These are phyloP conservation scores for Colletotrichum siamense DNA, from an alignment of 2,329 filamentous ascomycete species.

Conservation along the genomic window DNA sequence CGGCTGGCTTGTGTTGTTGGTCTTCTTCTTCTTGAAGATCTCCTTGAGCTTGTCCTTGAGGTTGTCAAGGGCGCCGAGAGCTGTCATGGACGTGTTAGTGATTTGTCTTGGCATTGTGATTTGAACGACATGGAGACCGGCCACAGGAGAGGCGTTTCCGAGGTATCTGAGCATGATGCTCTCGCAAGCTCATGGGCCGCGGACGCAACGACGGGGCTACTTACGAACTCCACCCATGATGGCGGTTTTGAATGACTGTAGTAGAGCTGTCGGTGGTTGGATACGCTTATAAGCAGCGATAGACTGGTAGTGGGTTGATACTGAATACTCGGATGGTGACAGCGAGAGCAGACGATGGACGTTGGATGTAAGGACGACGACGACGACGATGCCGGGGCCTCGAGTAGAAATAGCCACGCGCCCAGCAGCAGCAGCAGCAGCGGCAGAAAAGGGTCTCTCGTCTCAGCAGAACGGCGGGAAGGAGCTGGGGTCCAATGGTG, in stretches of 20 bases:
- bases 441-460: neutral
- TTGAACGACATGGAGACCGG: neutral
- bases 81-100: constrained; percentile 33
- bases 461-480: constrained; percentile 12
- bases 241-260: constrained; percentile 25
- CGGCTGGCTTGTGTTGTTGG: constrained; percentile 33
- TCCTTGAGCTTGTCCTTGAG: constrained; percentile 61
- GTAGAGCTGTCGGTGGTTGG: neutral
- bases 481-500: neutral
- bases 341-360: neutral
- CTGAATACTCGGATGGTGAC: neutral
- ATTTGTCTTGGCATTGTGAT: constrained; percentile 1
- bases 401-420: constrained; percentile 10
- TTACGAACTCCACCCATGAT: constrained; percentile 61
- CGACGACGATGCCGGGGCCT: neutral
- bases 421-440: neutral
- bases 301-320: neutral
- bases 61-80: constrained; percentile 57
- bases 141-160: neutral
- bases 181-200: neutral
- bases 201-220: constrained; percentile 28
- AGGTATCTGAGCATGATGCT: neutral
- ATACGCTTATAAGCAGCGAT: neutral
- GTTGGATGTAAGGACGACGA: neutral
- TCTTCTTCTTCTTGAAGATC: constrained; percentile 57